These are phyloP conservation scores for Citropsis articulata DNA, from an alignment of 345 rosid genomes.

Conservation along the genomic window DNA sequence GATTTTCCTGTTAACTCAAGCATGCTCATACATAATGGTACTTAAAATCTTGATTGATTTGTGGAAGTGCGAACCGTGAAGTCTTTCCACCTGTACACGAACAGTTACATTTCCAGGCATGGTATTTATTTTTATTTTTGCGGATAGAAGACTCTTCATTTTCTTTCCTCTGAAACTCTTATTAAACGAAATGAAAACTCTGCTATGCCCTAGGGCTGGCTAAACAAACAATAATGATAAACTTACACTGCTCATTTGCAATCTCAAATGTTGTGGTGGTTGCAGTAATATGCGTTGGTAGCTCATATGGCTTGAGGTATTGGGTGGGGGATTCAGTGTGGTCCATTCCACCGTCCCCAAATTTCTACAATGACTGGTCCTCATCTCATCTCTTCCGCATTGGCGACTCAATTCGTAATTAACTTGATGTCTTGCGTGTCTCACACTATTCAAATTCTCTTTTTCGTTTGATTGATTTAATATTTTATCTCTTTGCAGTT, in stretches of 20 bases:
- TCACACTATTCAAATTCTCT: not conserved
- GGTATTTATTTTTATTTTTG: not conserved
- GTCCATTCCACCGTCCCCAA: conserved; percentile 40
- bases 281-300: not conserved
- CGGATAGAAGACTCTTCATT: not conserved
- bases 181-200: not conserved
- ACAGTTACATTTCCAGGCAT: conserved; percentile 1
- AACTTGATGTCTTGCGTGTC: not conserved
- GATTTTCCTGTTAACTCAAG: no score
- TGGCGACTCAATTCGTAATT: conserved; percentile 28
- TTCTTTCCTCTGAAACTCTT: not conserved
- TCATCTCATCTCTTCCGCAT: conserved; percentile 24
- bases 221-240: not conserved
- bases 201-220: not conserved
- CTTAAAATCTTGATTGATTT: no score
- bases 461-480: not conserved
- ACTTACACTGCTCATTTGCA: not conserved
- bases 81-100: not conserved
- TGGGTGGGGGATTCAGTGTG: conserved; percentile 36
- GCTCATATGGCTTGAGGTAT: conserved; percentile 2
- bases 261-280: not conserved
- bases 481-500: conserved; percentile 1
- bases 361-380: conserved; percentile 39
- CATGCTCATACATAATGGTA: no score
- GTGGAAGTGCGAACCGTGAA: no score